These are phyloP conservation scores for Vaccinium corymbosum DNA, from an alignment of 148 eudicot genomes.

Conservation along the genomic window DNA sequence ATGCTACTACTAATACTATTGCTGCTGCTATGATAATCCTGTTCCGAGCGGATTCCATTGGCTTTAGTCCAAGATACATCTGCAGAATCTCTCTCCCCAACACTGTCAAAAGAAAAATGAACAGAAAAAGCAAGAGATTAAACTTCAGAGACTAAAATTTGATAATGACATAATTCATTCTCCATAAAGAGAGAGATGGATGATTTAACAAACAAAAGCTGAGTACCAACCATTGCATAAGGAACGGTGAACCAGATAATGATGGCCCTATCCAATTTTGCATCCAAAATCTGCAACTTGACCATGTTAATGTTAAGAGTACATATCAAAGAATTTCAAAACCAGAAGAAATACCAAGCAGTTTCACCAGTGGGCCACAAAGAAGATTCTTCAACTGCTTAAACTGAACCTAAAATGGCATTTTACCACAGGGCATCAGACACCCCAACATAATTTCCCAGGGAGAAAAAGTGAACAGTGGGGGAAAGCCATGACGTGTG, in stretches of 20 bases:
- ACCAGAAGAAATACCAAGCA: not conserved
- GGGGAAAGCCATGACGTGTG: not conserved
- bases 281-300: constrained; percentile 81
- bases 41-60: constrained; percentile 46
- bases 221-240: constrained; percentile 66
- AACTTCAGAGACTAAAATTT: not conserved
- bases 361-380: not conserved
- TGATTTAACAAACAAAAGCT: not conserved
- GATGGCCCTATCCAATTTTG: constrained; percentile 90
- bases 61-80: constrained; percentile 68
- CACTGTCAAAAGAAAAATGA: constrained; percentile 35
- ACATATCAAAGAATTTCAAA: not conserved
- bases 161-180: not conserved
- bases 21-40: constrained; percentile 68
- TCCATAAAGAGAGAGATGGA: constrained; percentile 2
- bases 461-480: not conserved
- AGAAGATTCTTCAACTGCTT: not conserved
- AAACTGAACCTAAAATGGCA: not conserved
- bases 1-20: constrained; percentile 87
- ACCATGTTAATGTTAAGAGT: not conserved
- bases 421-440: not conserved
- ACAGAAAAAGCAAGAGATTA: constrained; percentile 14
- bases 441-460: not conserved
- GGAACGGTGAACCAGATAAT: constrained; percentile 53
- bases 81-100: constrained; percentile 45